Evolutionary conservation across 2,329 filamentous ascomycete species (phyloP).

Genomic region (Dothistroma septosporum): DNA sequence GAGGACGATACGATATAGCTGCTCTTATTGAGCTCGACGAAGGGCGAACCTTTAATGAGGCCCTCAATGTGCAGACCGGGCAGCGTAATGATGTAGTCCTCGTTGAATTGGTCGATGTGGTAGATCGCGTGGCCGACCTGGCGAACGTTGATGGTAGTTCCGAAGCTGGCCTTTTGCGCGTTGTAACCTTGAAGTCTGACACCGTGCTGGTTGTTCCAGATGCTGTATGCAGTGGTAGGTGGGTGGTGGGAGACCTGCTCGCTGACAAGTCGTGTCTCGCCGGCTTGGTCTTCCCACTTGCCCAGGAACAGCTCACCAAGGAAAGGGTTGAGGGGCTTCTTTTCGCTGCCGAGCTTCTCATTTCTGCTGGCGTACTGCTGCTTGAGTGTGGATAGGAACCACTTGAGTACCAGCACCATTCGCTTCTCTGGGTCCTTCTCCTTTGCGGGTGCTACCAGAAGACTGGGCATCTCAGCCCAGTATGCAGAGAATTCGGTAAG

Average conservation of each 20-base stretch:
- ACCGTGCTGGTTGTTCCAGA: slow-evolving; percentile 79
- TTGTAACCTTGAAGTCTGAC: slow-evolving; percentile 80
- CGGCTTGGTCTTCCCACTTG: slow-evolving; percentile 77
- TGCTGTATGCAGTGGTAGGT: slow-evolving; percentile 89
- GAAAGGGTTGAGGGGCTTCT: slow-evolving; percentile 97
- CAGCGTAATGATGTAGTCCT: slow-evolving; percentile 85
- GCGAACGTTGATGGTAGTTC: slow-evolving; percentile 88
- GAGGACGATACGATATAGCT: slow-evolving; percentile 83
- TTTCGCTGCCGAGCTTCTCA: slow-evolving; percentile 82
- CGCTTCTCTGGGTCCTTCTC: slow-evolving; percentile 78
- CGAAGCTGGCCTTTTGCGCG: slow-evolving; percentile 92
- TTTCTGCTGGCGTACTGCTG: slow-evolving; percentile 74
- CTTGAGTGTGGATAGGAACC: slow-evolving; percentile 91
- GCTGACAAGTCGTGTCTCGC: slow-evolving; percentile 79
- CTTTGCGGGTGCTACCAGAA: slow-evolving; percentile 77
- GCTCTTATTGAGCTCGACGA: slow-evolving; percentile 81
- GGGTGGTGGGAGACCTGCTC: slow-evolving; percentile 98
- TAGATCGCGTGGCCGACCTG: slow-evolving; percentile 72
- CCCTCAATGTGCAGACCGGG: slow-evolving; percentile 91
- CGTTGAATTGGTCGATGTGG: slow-evolving; percentile 62
- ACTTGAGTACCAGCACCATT: slow-evolving; percentile 83
- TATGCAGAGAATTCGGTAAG: slow-evolving; percentile 56
- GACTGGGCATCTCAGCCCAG: slow-evolving; percentile 54
- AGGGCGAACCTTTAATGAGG: slow-evolving; percentile 78
- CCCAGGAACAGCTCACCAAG: slow-evolving; percentile 91